A percentile compares a stretch with the other conserved stretches of the same genome.
These are phyloP conservation scores for Phialophora macrospora DNA, from an alignment of 2,329 filamentous ascomycete species.

Conservation along the genomic window DNA sequence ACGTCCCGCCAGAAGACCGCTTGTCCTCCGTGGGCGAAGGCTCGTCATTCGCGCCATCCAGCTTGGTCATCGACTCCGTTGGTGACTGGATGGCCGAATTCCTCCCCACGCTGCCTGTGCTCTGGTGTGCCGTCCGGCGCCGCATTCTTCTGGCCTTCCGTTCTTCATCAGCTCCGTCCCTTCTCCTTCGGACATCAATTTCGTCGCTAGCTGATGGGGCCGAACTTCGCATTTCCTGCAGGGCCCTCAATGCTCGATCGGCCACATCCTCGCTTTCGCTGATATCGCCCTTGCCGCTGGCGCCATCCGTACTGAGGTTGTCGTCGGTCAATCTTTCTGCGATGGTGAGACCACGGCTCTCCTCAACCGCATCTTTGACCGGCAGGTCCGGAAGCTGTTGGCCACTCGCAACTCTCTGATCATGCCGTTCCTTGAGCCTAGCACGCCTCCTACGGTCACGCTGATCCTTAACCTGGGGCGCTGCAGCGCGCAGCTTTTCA, in stretches of 20 bases:
- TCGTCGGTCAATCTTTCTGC: conserved; percentile 39
- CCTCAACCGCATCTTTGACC: conserved; percentile 60
- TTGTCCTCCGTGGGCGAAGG: conserved; percentile 24
- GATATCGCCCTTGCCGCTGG: conserved; percentile 44
- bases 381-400: conserved; percentile 78
- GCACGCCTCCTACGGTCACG: conserved; percentile 85
- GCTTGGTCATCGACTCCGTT: conserved; percentile 27
- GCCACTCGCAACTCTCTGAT: conserved; percentile 85
- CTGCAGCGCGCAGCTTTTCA: conserved; percentile 91
- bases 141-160: conserved; percentile 69
- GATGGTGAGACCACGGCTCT: conserved; percentile 50
- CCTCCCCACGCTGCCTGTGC: conserved; percentile 39
- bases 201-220: conserved; percentile 52
- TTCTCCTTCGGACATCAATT: conserved; percentile 63
- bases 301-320: conserved; percentile 33
- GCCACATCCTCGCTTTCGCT: conserved; percentile 74
- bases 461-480: conserved; percentile 85
- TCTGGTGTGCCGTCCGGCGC: conserved; percentile 62
- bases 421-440: conserved; percentile 85
- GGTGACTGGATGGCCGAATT: conserved; percentile 33
- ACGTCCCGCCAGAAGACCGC: conserved; percentile 31
- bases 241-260: conserved; percentile 77
- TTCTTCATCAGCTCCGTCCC: conserved; percentile 81
- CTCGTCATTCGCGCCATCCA: conserved; percentile 27
- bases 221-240: conserved; percentile 79